Evolutionary conservation across 2,329 filamentous ascomycete genomes (phyloP).

Genomic region (Claviceps lovelessii): DNA sequence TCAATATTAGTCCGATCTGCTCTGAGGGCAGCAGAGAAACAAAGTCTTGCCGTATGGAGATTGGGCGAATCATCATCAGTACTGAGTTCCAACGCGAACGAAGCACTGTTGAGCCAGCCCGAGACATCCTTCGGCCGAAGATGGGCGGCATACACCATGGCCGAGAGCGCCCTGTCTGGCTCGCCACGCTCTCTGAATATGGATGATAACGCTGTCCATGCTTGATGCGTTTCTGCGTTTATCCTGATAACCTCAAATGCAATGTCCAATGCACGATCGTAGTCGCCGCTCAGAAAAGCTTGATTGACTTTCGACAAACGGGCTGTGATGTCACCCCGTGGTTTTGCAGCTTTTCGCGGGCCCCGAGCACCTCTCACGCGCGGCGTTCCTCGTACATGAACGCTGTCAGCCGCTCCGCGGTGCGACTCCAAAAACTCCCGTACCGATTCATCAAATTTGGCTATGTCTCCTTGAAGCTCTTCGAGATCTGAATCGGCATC

Average conservation of each 20-base stretch:
- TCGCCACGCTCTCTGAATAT: conserved; percentile 48
- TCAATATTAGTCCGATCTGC: conserved; percentile 42
- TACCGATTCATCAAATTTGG: conserved; percentile 28
- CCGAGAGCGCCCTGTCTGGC: conserved; percentile 40
- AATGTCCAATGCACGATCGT: conserved; percentile 42
- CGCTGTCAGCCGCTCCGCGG: conserved; percentile 13
- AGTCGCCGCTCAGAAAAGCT: conserved; percentile 48
- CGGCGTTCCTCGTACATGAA: conserved; percentile 9
- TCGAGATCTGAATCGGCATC: conserved; percentile 32
- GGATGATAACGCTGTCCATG: conserved; percentile 47
- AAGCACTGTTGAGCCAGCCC: conserved; percentile 45
- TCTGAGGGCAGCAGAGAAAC: conserved; percentile 44
- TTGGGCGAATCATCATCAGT: conserved; percentile 33
- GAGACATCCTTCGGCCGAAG: conserved; percentile 45
- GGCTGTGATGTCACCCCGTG: conserved; percentile 55
- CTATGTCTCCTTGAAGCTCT: conserved; percentile 29
- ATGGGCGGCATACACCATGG: conserved; percentile 47
- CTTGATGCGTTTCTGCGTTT: conserved; percentile 51
- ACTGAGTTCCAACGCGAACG: conserved; percentile 38
- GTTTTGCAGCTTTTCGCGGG: conserved; percentile 49
- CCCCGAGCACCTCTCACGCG: conserved; percentile 24
- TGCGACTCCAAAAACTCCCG: conserved; percentile 26
- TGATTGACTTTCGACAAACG: conserved; percentile 53
- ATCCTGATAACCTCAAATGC: conserved; percentile 52
- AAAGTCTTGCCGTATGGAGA: conserved; percentile 40